Evolutionary conservation across 768 basidiomycete genomes (phyloP), one percentile per base, ranked within the genome.

Genomic region (Podaxis carcinomalis): DNA sequence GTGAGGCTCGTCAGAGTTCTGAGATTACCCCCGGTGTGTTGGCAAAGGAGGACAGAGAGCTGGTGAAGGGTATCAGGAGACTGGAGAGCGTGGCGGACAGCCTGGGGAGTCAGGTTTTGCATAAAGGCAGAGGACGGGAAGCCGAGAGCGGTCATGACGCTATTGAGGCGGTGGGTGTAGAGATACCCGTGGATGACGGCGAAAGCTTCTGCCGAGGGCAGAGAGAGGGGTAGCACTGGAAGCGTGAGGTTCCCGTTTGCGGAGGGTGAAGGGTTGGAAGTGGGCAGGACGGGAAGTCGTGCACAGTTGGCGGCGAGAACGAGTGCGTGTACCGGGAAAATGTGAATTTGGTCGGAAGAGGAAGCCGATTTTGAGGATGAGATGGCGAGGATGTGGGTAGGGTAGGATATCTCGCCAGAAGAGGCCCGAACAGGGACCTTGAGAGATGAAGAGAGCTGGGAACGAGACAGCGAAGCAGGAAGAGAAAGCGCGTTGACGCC

Each of bases 181-280:
- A 93, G 77, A 76, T 82, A 92, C 0, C 77, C 71, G 65, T 85
- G 84, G 7, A 93, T 77, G 35, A 84, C 72, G 7, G 83, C 73
- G 73, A 92, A 92, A 0, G 89, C 83, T 1, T 82, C 79, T 0
- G 89, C 84, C 1, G 88, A 86, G 1, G 92, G 91, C 11, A 93
- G 78, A 44, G 82, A 77, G 65, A 93, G 73, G 1, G 85, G 86
- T 11, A 92, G 77, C 16, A 93, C 82, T 21, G 92, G 90, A 4
- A 93, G 68, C n/a, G 77, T 71, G 56, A 80, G 63, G 44, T 67
- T 73, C 19, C 66, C 65, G 9, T 65, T 68, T 10, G 74, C 65
- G 6, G 70, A 68, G 3, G 69, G 69, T 0, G 73, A 67, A 1
- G 59, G 52, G 21, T 49, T 47, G 1, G 78, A 72, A 0, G 75